Evolutionary conservation across 2,329 filamentous ascomycete species (phyloP), one percentile per base, ranked within the genome.

Genomic region (Paecilomyces niveus): DNA sequence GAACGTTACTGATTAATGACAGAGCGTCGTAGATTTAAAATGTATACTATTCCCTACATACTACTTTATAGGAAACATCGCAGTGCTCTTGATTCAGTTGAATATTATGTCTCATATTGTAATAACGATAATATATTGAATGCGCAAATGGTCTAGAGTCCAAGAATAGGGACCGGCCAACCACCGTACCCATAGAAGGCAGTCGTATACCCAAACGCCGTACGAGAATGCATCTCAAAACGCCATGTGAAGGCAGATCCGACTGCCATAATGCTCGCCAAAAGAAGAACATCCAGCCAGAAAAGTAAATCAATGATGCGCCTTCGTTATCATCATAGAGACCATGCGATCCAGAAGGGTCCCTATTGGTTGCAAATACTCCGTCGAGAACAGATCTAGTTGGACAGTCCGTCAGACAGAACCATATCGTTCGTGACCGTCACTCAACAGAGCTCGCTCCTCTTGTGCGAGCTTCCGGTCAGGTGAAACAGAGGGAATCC

Each of bases 401-500:
- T 18, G 39, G 39, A 21, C 8, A 21, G 7, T 18, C 39, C 39
- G 18, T 45, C n/a, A 45, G 39, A 45, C 39, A 9, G 39, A 18
- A 45, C 39, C 39, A 45, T 45, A 45, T 21, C 39, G 39, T 45
- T 21, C 39, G 39, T 45, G 39, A 9, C 15, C 15, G 18, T 45
- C 15, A 21, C 5, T 13, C 22, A 52, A 13, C 21, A 52, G 50
- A 52, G 50, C 18, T n/a, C 29, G 50, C 21, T 29, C 22, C 50
- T 52, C 50, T 9, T 29, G 50, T 8, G 22, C 50, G 13, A 29
- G 10, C 6, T 8, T 52, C 50, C 50, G 68, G 29, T 68, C 65
- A 32, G 75, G 73, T 21, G 74, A 73, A 26, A 80, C 73, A 18
- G 76, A 76, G 57, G 85, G 85, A 35, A 86, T 80, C 85, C 85